Base-by-base conservation (phyloP, 2,329 filamentous ascomycete genomes). In the Calonectria multiphialidica region DNA sequence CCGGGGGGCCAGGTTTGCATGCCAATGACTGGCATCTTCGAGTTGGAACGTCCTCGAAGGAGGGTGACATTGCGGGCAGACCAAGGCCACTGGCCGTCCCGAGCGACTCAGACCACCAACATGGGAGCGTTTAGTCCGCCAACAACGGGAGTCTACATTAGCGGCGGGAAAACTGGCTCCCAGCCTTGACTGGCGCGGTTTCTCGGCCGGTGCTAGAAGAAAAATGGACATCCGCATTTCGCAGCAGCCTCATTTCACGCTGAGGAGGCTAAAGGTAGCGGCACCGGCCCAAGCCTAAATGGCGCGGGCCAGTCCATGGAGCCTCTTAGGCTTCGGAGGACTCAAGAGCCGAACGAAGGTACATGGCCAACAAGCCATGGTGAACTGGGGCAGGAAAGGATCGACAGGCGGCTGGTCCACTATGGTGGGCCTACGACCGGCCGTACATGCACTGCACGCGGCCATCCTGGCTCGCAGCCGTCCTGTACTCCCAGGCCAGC, bases 71-170 rank as follows among this genome's bases (percentile, higher is more conserved):
- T 28, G 35, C 55, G 25, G 37, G 23, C 12, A 37, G 5, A 3
- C 25, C 28, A 62, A 15, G 33, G 12, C 30, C 53, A 21, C 15
- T 59, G 23, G 23, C 57, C 15, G 37, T 10, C 23, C 35, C 37
- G 21, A 30, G 37, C 23, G 35, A 42, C 35, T 59, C 53, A 25
- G 33, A 33, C 40, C 33, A 59, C 53, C 53, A 21, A 59, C 53
- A 45, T 28, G n/a, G 66, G 66, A 55, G 28, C 16, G 45, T 18
- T 16, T 49, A 23, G 18, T 45, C 33, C 61, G 42, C 57, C 53
- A 45, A 33, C 62, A 61, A 25, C 61, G 61, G 68, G 33, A 61
- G 50, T 50, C 53, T 21, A 61, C 62, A 61, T 70, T 70, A 70
- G 68, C 40, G 30, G 62, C 42, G 61, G 44, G 42, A 40, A n/a